Percentiles rank a stretch among this genome's conserved stretches.
Conservation (phyloP, 2,329 filamentous ascomycete species). For the Fusarium keratoplasticum region DNA sequence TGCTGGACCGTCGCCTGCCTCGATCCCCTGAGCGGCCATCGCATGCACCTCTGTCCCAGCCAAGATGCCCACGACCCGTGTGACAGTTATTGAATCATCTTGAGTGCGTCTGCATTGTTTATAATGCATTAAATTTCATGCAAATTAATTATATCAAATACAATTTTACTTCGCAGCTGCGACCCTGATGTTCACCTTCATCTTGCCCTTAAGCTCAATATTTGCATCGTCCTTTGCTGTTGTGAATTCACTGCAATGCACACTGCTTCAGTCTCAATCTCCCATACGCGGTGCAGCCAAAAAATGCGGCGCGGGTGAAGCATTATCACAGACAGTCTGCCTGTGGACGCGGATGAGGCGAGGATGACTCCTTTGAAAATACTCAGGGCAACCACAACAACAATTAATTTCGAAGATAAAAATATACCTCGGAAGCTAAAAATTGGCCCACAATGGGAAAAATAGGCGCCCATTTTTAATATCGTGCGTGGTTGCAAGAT, state of each 20-base stretch:
- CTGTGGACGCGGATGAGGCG: background rate
- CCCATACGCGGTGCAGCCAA: background rate
- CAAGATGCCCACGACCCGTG: background rate
- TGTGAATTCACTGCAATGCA: background rate
- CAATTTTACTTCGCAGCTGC: background rate
- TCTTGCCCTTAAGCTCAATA: background rate
- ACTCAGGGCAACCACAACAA: slow-evolving; percentile 34
- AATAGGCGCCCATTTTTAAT: background rate
- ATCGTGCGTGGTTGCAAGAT: slow-evolving; percentile 10
- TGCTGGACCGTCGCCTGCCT: background rate
- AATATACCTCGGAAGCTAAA: slow-evolving; percentile 12
- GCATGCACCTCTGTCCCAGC: background rate
- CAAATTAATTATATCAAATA: background rate
- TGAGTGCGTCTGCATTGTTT: accelerated
- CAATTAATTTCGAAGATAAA: slow-evolving; percentile 1
- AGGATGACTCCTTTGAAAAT: slow-evolving; percentile 1
- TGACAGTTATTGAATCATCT: background rate
- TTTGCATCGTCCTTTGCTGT: background rate
- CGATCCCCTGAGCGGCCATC: slow-evolving; percentile 17
- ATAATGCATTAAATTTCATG: accelerated
- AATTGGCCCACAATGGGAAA: background rate
- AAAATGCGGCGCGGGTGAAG: background rate
- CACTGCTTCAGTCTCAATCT: accelerated
- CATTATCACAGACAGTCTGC: background rate
- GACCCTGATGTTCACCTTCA: background rate